Evolutionary conservation across 305 asterid species (phyloP).

Genomic region (Fraxinus nigra): DNA sequence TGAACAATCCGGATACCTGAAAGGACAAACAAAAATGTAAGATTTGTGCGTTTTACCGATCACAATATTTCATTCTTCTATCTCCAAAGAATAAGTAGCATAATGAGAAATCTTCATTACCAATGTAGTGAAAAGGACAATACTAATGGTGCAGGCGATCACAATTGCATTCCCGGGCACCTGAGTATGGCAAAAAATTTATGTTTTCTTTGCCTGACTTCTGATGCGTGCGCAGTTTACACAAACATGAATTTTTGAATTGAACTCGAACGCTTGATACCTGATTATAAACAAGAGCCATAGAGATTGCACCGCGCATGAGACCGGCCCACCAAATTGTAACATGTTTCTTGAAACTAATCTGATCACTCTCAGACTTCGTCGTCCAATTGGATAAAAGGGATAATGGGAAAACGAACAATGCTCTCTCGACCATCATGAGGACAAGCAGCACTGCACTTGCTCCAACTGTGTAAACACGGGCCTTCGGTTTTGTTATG

Average conservation of each 20-base stretch:
- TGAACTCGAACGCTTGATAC: conserved; percentile 25
- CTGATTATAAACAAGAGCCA: conserved; percentile 89
- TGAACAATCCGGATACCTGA: conserved; percentile 62
- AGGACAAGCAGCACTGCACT: conserved; percentile 53
- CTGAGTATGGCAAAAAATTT: conserved; percentile 66
- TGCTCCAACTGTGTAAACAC: too few relatives aligned
- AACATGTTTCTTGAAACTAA: conserved; percentile 63
- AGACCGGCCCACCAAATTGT: conserved; percentile 93
- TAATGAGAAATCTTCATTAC: conserved; percentile 34
- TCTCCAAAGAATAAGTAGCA: not conserved
- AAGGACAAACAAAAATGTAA: not conserved
- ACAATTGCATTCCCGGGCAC: conserved; percentile 57
- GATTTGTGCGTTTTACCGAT: too few relatives aligned
- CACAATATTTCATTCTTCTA: not conserved
- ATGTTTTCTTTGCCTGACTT: too few relatives aligned
- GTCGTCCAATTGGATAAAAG: conserved; percentile 41
- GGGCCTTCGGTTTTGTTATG: too few relatives aligned
- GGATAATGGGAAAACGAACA: conserved; percentile 64
- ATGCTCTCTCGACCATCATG: conserved; percentile 70
- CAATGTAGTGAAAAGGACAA: conserved; percentile 70
- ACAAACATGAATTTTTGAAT: not conserved
- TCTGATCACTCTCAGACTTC: conserved; percentile 34
- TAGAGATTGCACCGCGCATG: conserved; percentile 83
- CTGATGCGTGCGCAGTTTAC: conserved; percentile 57
- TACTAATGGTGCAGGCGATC: conserved; percentile 74